A percentile compares a stretch with the other conserved stretches of the same genome.
Conservation (phyloP, 2,329 filamentous ascomycete genomes). For the Dryadomyces sulphureus region DNA sequence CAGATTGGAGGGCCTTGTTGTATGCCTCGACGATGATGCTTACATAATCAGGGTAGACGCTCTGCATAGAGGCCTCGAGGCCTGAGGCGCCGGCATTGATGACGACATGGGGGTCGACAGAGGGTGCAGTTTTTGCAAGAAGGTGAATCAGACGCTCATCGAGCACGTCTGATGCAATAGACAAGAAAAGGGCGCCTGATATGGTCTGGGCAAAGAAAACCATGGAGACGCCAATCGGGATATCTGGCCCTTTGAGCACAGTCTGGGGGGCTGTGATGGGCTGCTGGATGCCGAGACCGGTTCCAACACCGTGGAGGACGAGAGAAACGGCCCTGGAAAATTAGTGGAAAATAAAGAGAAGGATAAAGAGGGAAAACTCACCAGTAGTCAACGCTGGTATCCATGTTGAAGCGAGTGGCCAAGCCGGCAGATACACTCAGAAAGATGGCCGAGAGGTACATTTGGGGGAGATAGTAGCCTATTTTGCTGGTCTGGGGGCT, state of each 20-base stretch:
- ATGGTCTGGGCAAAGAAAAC: constrained; percentile 15
- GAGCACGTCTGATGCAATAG: constrained; percentile 14
- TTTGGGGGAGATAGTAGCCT: constrained; percentile 17
- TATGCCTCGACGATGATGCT: not conserved
- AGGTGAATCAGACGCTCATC: constrained; percentile 10
- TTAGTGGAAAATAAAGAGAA: too few species aligned
- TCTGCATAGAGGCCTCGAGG: not conserved
- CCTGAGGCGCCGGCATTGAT: not conserved
- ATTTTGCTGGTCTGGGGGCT: constrained; percentile 7
- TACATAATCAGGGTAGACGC: not conserved
- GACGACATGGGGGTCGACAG: not conserved
- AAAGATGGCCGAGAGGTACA: constrained; percentile 11
- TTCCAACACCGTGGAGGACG: not conserved
- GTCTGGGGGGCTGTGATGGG: constrained; percentile 16
- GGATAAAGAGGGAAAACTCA: too few species aligned
- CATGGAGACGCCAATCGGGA: constrained; percentile 15
- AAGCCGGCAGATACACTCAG: constrained; percentile 13
- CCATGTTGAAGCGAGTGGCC: constrained; percentile 10
- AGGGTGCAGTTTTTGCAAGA: not conserved
- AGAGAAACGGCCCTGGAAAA: not conserved
- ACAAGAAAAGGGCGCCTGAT: constrained; percentile 13
- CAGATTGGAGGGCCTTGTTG: not conserved
- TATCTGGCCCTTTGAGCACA: constrained; percentile 13
- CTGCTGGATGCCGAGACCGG: constrained; percentile 13
- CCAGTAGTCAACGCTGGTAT: constrained; percentile 10